Evolutionary conservation across 1,284 basidiomycete species (phyloP).

Genomic region (Austroboletus niveus): DNA sequence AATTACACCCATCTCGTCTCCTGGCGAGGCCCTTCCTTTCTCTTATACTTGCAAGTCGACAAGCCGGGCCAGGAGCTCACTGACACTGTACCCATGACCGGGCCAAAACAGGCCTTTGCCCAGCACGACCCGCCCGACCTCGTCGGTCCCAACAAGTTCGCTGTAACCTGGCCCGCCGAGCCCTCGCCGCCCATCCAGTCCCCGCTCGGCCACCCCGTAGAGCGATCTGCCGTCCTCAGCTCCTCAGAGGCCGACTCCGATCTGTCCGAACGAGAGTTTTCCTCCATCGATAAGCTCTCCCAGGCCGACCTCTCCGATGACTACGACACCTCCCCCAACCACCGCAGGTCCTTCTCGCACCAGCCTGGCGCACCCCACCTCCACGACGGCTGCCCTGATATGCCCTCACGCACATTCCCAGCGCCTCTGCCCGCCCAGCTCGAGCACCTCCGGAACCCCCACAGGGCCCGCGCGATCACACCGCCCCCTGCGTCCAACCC

Average conservation of each 20-base stretch:
- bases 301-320: conserved; percentile 35
- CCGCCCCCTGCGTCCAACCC: conserved; percentile 2
- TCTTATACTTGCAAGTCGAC: conserved; percentile 13
- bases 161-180: conserved; percentile 49
- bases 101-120: conserved; percentile 31
- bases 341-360: conserved; percentile 26
- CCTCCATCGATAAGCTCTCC: conserved; percentile 30
- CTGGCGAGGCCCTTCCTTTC: conserved; percentile 26
- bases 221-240: conserved; percentile 39
- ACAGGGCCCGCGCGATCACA: conserved; percentile 31
- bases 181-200: conserved; percentile 34
- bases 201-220: conserved; percentile 27
- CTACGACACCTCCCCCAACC: conserved; percentile 25
- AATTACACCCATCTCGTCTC: conserved; percentile 20
- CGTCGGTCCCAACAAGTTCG: conserved; percentile 46
- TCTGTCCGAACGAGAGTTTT: conserved; percentile 42
- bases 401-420: conserved; percentile 66
- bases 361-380: conserved; percentile 17
- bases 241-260: conserved; percentile 53
- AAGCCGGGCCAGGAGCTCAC: conserved; percentile 17
- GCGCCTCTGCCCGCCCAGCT: conserved; percentile 72
- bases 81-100: conserved; percentile 26
- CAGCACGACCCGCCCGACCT: conserved; percentile 40
- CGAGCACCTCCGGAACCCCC: conserved; percentile 63
- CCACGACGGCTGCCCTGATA: conserved; percentile 28